Base-by-base conservation (phyloP, 768 basidiomycete genomes). In the Termitomyces sp. region DNA sequence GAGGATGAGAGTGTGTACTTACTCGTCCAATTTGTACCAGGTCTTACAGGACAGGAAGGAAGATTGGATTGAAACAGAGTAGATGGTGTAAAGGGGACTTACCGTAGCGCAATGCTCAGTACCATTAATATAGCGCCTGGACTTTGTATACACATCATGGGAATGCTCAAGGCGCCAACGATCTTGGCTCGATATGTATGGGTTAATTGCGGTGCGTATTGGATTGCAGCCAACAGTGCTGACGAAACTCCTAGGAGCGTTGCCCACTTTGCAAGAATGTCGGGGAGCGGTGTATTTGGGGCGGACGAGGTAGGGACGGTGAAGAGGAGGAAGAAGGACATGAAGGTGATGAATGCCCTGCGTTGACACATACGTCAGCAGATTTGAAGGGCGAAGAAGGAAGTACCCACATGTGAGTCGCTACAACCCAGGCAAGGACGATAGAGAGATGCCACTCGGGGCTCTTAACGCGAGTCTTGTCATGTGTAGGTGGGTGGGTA, bases 101-200 rank as follows among this genome's bases (percentile, higher is more conserved):
- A 86, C 81, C 84, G 74, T 23, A 91, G 70, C 7, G 87, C 89
- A 53, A 94, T 90, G 58, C 86, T 90, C 4, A 86, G 58, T 6
- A 91, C 88, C 87, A 98, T 95, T n/a, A 91, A 66, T 3, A 91
- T 73, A 1, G 90, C 88, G 3, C 94, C 95, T 3, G 94, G 94
- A 12, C 84, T 92, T 70, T 98, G 96, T 15, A 99, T 91, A 45
- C 83, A 72, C 96, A 99, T 98, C 85, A 93, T 98, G 1, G 89
- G 88, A 53, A 99, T 90, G 64, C 92, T 94, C 15, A 98, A 75
- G 0, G 94, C 93, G 3, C 96, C 96, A 9, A 98, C 94, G 12
- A 96, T 80, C 64, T 85, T 88, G 29, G 80, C 69, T 5, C 72
- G 74, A 62, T 88, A 97, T 1, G 95, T 98, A 56, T 87, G 84